These are phyloP conservation scores for Saccharomycopsis fodiens DNA, from an alignment of 805 yeast species.

Conservation along the genomic window DNA sequence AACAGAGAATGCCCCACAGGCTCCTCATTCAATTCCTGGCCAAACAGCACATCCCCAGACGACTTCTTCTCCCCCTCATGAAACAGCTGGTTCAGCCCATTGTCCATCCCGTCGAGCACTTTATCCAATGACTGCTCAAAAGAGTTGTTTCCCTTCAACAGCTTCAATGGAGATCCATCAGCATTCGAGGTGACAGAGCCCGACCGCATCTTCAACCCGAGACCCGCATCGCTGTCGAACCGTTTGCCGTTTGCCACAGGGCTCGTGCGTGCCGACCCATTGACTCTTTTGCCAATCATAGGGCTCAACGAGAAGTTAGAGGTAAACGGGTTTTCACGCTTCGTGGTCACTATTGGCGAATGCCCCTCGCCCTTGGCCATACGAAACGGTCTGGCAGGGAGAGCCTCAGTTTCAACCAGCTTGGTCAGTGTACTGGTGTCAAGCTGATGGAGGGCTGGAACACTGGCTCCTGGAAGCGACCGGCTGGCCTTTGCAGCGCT, in stretches of 20 bases:
- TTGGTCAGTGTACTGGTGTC: no score
- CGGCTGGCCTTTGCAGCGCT: constrained; percentile 41
- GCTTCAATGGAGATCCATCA: not conserved
- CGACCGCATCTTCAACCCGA: not conserved
- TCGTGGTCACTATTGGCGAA: constrained; percentile 20
- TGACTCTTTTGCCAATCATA: constrained; percentile 1
- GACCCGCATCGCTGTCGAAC: not conserved
- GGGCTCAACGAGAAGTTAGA: constrained; percentile 22
- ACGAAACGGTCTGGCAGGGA: constrained; percentile 59
- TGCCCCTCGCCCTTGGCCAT: constrained; percentile 49
- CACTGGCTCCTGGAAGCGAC: not conserved
- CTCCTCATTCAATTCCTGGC: no score
- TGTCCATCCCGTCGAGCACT: no score
- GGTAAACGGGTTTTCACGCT: constrained; percentile 21
- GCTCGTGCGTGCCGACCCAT: not conserved
- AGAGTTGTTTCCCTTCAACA: no score
- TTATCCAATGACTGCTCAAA: no score
- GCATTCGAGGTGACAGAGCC: not conserved
- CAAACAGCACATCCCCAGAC: not conserved
- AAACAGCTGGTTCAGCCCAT: not conserved
- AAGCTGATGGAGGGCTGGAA: not conserved
- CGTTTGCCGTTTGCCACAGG: not conserved
- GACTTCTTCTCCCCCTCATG: not conserved
- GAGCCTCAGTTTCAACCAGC: no score
- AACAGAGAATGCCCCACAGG: no score